Evolutionary conservation across 2,329 filamentous ascomycete species (phyloP), one percentile per base, ranked within the genome.

Genomic region (Podosphaera fusca): DNA sequence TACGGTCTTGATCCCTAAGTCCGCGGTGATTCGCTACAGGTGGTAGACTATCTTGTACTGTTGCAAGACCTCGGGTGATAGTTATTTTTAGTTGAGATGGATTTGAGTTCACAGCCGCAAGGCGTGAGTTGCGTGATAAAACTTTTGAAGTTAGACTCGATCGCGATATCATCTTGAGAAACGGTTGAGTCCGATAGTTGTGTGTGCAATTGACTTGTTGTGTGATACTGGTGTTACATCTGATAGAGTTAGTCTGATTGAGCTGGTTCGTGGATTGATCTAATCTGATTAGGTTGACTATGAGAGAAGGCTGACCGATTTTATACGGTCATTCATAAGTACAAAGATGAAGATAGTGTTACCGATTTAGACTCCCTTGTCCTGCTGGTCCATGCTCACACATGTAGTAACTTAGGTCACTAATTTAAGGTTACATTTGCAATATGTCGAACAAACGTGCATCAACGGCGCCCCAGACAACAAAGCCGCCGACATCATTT

Each of bases 1-100:
- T 98, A 67, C 92, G 83, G 74, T 98, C 92, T 75, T 96, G 88
- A 70, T 98, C 92, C 73, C 81, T 85, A 65, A 98, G 78, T 58
- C 87, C 88, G 66, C 92, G 88, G 71, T 94, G 85, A 63, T 79
- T 77, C 64, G 79, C 81, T 67, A 74, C 72, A 70, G 84, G 82
- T 55, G 77, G 76, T 61, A 78, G 72, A 65, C 75, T 76, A 71
- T 89, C 85, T 70, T 86, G 82, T 64, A 88, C 84, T 60, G 85
- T 87, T 67, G 86, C 86, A 73, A 95, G 84, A 64, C 78, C 77
- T 70, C 90, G 82, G 67, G 45, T 30, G 29, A 8, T 49, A 8
- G 29, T 49, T 49, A n/a, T 2, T 12, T 12, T 2, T 21, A 30
- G 9, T 21, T 12, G 2, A 21, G 8, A 10, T 21, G 4, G 64